These are phyloP conservation scores for Colletotrichum sansevieriae DNA, from an alignment of 2,329 filamentous ascomycete species.

Conservation along the genomic window DNA sequence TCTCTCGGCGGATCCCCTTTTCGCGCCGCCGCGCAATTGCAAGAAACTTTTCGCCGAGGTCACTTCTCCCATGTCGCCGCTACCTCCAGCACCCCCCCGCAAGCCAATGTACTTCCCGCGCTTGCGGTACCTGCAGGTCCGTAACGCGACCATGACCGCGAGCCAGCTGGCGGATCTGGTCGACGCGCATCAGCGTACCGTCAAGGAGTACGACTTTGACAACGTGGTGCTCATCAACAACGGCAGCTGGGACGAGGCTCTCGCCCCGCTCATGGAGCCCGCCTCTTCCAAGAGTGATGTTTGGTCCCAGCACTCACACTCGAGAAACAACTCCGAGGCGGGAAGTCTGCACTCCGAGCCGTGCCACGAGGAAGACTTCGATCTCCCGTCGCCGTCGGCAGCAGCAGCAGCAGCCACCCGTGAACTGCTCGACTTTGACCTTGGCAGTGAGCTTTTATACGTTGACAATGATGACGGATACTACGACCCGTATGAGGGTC, in stretches of 20 bases:
- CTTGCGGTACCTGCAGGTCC: constrained; percentile 76
- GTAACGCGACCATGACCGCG: constrained; percentile 80
- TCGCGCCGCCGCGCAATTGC: constrained; percentile 65
- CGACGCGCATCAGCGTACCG: constrained; percentile 72
- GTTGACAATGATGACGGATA: constrained; percentile 32
- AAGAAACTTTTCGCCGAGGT: constrained; percentile 75
- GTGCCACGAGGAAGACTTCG: constrained; percentile 47
- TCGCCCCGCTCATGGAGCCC: constrained; percentile 74
- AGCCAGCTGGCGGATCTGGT: constrained; percentile 79
- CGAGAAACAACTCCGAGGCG: constrained; percentile 51
- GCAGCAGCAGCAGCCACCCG: constrained; percentile 67
- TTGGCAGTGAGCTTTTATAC: constrained; percentile 44
- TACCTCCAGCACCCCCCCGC: constrained; percentile 65
- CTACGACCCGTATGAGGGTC: constrained; percentile 51
- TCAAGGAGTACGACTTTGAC: constrained; percentile 85
- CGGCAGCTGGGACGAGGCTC: constrained; percentile 85
- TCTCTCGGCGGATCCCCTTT: constrained; percentile 77
- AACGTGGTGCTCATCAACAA: constrained; percentile 76
- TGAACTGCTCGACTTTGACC: constrained; percentile 59
- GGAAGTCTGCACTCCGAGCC: constrained; percentile 45
- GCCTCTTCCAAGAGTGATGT: constrained; percentile 52
- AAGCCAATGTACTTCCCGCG: constrained; percentile 74
- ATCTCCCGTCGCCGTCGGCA: constrained; percentile 63
- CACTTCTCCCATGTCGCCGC: constrained; percentile 73
- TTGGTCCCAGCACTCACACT: constrained; percentile 58